Conservation (phyloP, 139 green algal species). For the Picochlorum sp. region DNA sequence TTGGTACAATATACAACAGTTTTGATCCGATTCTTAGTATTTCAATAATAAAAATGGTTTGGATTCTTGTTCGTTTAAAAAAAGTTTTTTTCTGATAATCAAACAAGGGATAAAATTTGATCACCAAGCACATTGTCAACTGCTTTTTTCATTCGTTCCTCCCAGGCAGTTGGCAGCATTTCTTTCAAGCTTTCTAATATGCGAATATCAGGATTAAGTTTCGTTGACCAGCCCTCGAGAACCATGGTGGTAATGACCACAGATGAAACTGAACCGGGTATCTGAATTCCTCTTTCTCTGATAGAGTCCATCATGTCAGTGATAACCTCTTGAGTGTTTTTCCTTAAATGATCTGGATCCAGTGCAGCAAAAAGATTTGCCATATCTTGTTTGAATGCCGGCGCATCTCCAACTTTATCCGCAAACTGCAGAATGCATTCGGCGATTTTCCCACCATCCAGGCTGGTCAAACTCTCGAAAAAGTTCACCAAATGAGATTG, state of each 20-base stretch:
- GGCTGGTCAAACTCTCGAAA: constrained; percentile 47
- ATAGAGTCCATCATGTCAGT: constrained; percentile 68
- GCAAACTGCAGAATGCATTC: constrained; percentile 59
- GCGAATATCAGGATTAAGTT: constrained; percentile 78
- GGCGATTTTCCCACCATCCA: constrained; percentile 52
- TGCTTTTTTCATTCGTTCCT: constrained; percentile 31
- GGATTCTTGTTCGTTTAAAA: background rate
- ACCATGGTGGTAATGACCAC: constrained; percentile 80
- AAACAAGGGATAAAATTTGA: constrained; percentile 4
- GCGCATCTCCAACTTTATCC: constrained; percentile 29
- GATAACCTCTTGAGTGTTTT: constrained; percentile 61
- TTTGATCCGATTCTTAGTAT: no score
- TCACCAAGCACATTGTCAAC: constrained; percentile 39
- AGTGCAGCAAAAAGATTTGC: constrained; percentile 48
- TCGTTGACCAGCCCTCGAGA: constrained; percentile 76
- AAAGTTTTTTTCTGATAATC: no score
- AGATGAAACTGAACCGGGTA: constrained; percentile 41
- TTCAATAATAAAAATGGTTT: no score
- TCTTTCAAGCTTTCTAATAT: constrained; percentile 60
- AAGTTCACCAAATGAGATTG: constrained; percentile 81
- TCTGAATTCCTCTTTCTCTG: constrained; percentile 47
- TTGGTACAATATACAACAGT: no score
- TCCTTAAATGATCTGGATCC: constrained; percentile 55
- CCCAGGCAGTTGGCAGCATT: constrained; percentile 38
- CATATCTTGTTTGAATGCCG: constrained; percentile 58